Evolutionary conservation across 345 rosid genomes (phyloP).

Genomic region (Aquilaria yunnanensis): DNA sequence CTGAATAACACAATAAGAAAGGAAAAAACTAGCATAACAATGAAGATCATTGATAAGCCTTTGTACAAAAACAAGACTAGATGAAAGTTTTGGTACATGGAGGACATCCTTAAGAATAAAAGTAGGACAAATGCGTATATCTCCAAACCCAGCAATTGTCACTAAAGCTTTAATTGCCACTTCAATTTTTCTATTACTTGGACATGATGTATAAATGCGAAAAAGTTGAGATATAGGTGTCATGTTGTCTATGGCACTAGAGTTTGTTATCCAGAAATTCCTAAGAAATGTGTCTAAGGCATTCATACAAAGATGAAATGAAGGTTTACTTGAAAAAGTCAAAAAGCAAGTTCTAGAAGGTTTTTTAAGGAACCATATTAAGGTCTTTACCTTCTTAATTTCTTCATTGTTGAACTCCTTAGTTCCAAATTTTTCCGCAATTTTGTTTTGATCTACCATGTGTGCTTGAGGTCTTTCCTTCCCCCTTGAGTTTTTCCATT

Average conservation of each 20-base stretch:
- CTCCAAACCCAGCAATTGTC: background rate
- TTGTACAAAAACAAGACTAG: conserved; percentile 1
- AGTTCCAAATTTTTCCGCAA: background rate
- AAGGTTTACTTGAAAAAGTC: background rate
- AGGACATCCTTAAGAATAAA: background rate
- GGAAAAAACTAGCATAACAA: background rate
- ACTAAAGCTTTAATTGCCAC: background rate
- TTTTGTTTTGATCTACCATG: background rate
- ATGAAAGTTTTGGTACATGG: conserved; percentile 2
- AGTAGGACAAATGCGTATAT: background rate
- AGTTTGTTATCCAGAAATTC: background rate
- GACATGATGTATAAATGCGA: background rate
- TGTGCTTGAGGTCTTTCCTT: background rate
- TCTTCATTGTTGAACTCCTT: background rate
- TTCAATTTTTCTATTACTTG: background rate
- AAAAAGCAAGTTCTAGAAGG: background rate
- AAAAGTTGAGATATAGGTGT: background rate
- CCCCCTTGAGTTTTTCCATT: background rate
- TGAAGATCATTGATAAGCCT: background rate
- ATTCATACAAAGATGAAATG: background rate
- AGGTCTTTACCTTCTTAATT: background rate
- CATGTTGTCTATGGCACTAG: background rate
- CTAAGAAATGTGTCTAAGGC: background rate
- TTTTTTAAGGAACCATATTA: background rate
- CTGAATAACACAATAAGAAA: background rate